Evolutionary conservation across 257 asterid genomes (phyloP), one percentile per base, ranked within the genome.

Genomic region (Petunia secreta): DNA sequence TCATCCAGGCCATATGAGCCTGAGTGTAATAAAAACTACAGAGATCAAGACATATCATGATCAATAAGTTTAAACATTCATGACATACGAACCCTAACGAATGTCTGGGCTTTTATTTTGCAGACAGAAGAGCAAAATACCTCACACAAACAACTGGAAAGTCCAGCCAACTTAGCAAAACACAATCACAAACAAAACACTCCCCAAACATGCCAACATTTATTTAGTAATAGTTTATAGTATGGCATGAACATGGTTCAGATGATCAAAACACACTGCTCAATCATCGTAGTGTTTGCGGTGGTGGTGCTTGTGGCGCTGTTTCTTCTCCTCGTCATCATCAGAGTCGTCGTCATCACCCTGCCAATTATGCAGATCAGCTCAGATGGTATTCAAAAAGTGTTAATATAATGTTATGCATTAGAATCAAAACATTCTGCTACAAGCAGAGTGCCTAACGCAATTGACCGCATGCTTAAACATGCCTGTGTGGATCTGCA

Each of bases 201-300:
- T 25, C 16, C 8, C 3, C 60, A 71, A 71, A 71, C 77, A 48
- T 48, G 60, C 44, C 60, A 71, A 71, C 60, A 46, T 59, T 83
- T 59, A 84, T 85, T 73, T 77, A 80, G 78, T 52, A 9, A 48
- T 48, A 71, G 77, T 44, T 71, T 34, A 55, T 50, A 66, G 63
- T 54, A 74, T 65, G 80, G 81, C 79, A 75, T 1, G 48, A 36
- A 50, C 11, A 67, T 2, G 43, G 69, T 52, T 55, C 55, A 8
- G 54, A 53, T 57, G 65, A 58, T 15, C 4, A 50, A 9, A 40
- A 58, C 40, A 46, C 41, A 8, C 46, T 14, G 64, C 69, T 68
- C 74, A 85, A 48, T 90, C 91, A 44, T 88, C 89, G 10, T 87
- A 88, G 78, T 89, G 90, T 80, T 81, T 83, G 87, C 87, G 89